Conservation (phyloP, 2,329 filamentous ascomycete genomes). For the Botrytis paeoniae region DNA sequence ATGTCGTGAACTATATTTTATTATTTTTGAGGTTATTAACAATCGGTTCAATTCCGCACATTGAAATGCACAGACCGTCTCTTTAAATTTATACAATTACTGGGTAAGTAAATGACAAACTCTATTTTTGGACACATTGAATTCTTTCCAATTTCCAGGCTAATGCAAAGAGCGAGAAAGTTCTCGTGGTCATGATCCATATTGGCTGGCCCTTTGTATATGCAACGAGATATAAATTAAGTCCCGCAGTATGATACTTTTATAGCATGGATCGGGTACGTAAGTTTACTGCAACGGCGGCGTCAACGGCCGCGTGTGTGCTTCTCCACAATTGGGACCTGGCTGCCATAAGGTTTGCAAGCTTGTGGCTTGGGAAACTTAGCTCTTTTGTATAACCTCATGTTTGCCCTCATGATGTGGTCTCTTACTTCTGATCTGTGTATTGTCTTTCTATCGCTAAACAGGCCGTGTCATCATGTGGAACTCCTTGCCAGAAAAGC, state of each 20-base stretch:
- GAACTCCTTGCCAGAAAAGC: background rate
- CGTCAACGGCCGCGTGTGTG: conserved; percentile 5
- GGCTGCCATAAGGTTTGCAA: background rate
- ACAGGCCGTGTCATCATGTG: background rate
- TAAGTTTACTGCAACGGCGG: background rate
- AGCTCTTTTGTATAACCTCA: background rate
- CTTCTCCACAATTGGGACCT: background rate
- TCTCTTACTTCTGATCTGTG: background rate
- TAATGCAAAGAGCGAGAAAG: background rate
- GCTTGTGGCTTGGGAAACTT: background rate
- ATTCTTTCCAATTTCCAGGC: background rate
- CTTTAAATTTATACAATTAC: background rate
- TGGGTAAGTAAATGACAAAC: background rate
- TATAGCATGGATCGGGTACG: background rate
- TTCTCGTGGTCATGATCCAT: background rate
- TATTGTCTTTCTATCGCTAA: background rate
- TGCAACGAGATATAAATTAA: background rate
- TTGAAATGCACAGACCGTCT: background rate
- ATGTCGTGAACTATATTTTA: background rate
- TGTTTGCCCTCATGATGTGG: background rate
- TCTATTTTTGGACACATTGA: background rate
- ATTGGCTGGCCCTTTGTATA: background rate
- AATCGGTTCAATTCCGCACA: background rate
- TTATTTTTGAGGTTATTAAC: background rate
- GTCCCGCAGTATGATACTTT: background rate